Percentiles rank a stretch among this genome's conserved stretches.
Conservation (phyloP, 129 eudicot genomes). For the Lactuca saligna region DNA sequence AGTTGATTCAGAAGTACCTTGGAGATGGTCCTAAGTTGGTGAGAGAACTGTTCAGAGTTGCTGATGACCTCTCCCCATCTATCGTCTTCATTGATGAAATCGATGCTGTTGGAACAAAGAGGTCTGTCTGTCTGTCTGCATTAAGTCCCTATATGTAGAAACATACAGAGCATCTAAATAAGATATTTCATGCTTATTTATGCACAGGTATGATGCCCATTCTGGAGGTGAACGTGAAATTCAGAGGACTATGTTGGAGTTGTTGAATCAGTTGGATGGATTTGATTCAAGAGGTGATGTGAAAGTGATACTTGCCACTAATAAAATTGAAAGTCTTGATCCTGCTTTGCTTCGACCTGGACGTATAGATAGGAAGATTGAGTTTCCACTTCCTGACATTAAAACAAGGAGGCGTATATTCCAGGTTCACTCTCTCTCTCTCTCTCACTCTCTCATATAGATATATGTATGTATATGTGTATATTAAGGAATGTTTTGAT, state of each 20-base stretch:
- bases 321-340: conserved; percentile 88
- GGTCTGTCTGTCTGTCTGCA: conserved; percentile 31
- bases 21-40: conserved; percentile 98
- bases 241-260: conserved; percentile 94
- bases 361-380: conserved; percentile 85
- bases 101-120: conserved; percentile 93
- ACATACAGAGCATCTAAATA: background rate
- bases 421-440: conserved; percentile 36
- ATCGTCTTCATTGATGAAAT: conserved; percentile 94
- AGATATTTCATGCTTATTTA: background rate
- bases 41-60: conserved; percentile 93
- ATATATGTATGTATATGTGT: background rate
- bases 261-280: conserved; percentile 95
- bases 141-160: too few relatives aligned
- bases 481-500: conserved; percentile 1
- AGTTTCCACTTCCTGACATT: conserved; percentile 91
- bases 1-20: conserved; percentile 84
- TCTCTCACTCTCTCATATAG: background rate
- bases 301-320: conserved; percentile 94
- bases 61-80: conserved; percentile 92
- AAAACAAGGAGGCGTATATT: conserved; percentile 85
- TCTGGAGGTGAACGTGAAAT: conserved; percentile 99
- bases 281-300: conserved; percentile 97
- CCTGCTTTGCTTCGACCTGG: conserved; percentile 96
- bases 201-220: conserved; percentile 91